Evolutionary conservation across 257 asterid genomes (phyloP), one percentile per base, ranked within the genome.

Genomic region (Paraleonurus japonicus): DNA sequence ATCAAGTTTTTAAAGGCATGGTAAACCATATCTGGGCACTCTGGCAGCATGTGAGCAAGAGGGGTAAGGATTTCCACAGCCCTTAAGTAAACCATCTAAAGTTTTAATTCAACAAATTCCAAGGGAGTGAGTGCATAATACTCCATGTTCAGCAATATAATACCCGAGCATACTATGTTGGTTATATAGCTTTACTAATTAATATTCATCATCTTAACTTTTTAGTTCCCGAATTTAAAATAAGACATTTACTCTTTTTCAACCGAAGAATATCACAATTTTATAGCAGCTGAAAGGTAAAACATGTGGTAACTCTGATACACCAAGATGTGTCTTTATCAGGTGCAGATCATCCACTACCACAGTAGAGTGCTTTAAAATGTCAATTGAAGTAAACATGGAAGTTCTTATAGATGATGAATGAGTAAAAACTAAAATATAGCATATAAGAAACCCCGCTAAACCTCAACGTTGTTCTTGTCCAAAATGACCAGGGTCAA

Each of bases 51-150:
- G 47, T 50, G 13, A 17, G 27, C 59, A 53, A 43, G 3, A 27
- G 23, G 64, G 64, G 12, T 45, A 12, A 32, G 55, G 60, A 50
- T 67, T 20, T 48, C 27, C 51, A 23, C 12, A 37, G 33, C 57
- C 62, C 62, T 65, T 54, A 2, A 3, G 16, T 33, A 71, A 64
- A 10, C 65, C 37, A 53, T 62, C 61, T 16, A 24, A 16, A 62
- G 22, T 17, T 41, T 43, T 39, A 43, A 60, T 60, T 65, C n/a
- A 15, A 11, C 30, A 55, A 65, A 65, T n/a, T 23, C 45, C 77
- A 57, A 35, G 7, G 43, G 2, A 35, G 12, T 35, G 2, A 35
- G 12, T 35, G 43, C 12, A 35, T 35, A 35, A 35, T 35, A 35
- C 43, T 7, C 39, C 39, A 32, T 32, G 12, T 35, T 35, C 12